Evolutionary conservation across 768 basidiomycete genomes (phyloP), one percentile per base, ranked within the genome.

Genomic region (Rhodotorula paludigena): DNA sequence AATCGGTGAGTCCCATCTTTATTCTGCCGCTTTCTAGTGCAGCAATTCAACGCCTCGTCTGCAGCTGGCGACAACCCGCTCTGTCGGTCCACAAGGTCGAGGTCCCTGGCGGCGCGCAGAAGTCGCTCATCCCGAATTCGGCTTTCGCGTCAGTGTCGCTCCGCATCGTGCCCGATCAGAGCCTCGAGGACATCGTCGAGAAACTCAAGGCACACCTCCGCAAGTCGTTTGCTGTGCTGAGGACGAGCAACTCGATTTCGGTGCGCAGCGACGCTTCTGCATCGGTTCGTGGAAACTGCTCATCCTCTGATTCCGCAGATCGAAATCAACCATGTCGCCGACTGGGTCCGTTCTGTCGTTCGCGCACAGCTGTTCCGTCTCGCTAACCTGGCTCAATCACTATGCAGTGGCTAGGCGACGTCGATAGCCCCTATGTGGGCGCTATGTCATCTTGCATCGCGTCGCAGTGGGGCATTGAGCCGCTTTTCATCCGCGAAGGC

Each of bases 81-180:
- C 83, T 96, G 68, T 92, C 90, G 2, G 84, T 97, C 1, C 91
- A 94, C 77, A 88, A 85, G 59, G 84, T 97, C 64, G 83, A 87
- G 49, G 86, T 88, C 18, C 89, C 90, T 2, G 92, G 89, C 0
- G 87, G 89, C 84, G 79, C 41, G 8, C 53, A 64, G 30, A 73
- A 79, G 7, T 94, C 94, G 2, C 86, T 97, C 65, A 98, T 98
- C 52, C 92, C 94, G 0, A 85, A 86, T 2, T 83, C 81, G 15
- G 90, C 94, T 35, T 85, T 84, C n/a, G 85, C 92, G 2, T 86
- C 89, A 69, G 83, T 97, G 11, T 94, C 91, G 9, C 78, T 98
- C 65, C 89, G 94, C 20, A 89, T 97, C 72, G 94, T 99, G 0
- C 94, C 94, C 3, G 91, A 98, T 75, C 94, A 98, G 78, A 84